Evolutionary conservation across 164 flowering plant genomes (phyloP).

Genomic region (Aristolochia californica): DNA sequence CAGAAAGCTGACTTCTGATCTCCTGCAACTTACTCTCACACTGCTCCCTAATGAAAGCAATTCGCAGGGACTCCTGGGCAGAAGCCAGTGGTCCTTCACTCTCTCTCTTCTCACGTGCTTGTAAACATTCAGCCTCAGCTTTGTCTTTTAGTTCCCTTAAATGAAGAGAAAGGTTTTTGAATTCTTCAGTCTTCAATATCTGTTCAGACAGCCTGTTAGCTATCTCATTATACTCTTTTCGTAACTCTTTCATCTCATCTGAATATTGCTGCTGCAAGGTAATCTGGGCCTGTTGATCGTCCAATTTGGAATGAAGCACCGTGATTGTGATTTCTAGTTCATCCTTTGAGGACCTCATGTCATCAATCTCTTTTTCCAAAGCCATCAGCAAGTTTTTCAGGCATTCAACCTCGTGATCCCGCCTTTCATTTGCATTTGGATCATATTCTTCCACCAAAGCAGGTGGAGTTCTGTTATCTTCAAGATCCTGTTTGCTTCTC

Average conservation of each 20-base stretch:
- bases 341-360: conserved; percentile 33
- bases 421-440: too few species aligned
- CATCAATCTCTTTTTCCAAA: conserved; percentile 34
- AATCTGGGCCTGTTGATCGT: conserved; percentile 29
- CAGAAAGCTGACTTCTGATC: conserved; percentile 53
- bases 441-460: too few species aligned
- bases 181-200: conserved; percentile 74
- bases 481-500: conserved; percentile 32
- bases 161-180: conserved; percentile 69
- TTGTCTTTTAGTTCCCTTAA: conserved; percentile 83
- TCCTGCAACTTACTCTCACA: conserved; percentile 85
- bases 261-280: conserved; percentile 20
- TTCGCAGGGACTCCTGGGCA: conserved; percentile 26
- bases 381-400: conserved; percentile 24
- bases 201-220: conserved; percentile 64
- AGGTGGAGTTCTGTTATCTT: conserved; percentile 22
- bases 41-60: conserved; percentile 88
- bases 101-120: conserved; percentile 51
- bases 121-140: conserved; percentile 56
- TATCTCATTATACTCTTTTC: conserved; percentile 37
- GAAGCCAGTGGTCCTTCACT: conserved; percentile 35
- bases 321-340: conserved; percentile 41
- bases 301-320: conserved; percentile 43
- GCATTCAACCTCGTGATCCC: conserved; percentile 24
- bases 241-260: conserved; percentile 32